phyloP scores from a whole-genome alignment of 805 yeast species.

The Schizosaccharomyces octosporus region DNA sequence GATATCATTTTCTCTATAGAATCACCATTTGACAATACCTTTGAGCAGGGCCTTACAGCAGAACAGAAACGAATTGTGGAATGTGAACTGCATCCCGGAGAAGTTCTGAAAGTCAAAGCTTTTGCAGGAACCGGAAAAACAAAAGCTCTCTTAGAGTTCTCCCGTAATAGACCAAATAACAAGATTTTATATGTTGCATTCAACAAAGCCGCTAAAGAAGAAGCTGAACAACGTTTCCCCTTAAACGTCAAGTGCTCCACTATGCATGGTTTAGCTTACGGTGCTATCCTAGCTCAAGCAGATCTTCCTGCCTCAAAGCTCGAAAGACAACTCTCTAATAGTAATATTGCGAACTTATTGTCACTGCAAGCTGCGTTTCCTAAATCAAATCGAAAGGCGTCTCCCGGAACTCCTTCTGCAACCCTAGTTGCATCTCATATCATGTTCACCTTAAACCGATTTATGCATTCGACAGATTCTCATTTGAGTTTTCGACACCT shows the following conservation, averaged over 20 bases:
- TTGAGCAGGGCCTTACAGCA: not conserved
- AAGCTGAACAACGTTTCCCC: not conserved
- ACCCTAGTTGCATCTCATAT: not conserved
- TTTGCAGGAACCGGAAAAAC: slow-evolving; percentile 1
- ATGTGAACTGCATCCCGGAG: not conserved
- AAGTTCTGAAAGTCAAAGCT: not conserved
- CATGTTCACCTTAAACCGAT: not conserved
- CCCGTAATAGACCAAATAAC: not conserved
- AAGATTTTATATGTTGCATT: not conserved
- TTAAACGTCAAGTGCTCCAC: not conserved
- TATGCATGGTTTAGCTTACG: not conserved
- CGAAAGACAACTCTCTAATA: not conserved
- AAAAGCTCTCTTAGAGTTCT: not conserved
- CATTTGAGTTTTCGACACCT: not conserved
- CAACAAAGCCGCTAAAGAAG: not conserved
- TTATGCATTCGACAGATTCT: not conserved
- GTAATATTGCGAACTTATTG: not conserved
- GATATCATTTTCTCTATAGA: not conserved
- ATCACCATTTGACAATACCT: not conserved
- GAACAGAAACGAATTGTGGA: not conserved
- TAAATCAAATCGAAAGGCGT: not conserved
- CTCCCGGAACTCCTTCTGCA: not conserved
- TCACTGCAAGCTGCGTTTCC: not conserved
- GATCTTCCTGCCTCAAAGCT: not conserved
- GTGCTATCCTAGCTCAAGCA: not conserved